phyloP scores from a whole-genome alignment of 2,329 filamentous ascomycete species.

The Kalmusia sp. region DNA sequence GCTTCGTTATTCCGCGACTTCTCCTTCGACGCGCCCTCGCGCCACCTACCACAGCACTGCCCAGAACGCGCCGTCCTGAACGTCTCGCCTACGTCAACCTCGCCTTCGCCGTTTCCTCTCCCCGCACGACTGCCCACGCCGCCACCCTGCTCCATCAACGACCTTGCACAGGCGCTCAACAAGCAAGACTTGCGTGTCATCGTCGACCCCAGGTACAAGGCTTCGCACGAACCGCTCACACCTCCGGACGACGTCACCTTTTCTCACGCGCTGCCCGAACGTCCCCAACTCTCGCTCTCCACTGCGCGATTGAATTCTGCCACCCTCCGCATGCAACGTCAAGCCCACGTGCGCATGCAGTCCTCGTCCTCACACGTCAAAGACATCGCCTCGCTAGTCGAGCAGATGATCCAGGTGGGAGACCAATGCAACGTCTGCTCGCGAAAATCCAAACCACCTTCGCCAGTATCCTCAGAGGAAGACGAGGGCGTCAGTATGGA shows the following conservation, averaged over 20 bases:
- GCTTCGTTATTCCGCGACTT: slow-evolving; percentile 47
- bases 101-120: slow-evolving; percentile 9
- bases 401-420: slow-evolving; percentile 49
- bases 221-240: slow-evolving; percentile 27
- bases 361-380: slow-evolving; percentile 48
- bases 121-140: slow-evolving; percentile 32
- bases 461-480: slow-evolving; percentile 19
- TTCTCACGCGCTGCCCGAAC: slow-evolving; percentile 13
- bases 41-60: slow-evolving; percentile 31
- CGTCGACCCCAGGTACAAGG: slow-evolving; percentile 14
- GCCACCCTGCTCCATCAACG: slow-evolving; percentile 42
- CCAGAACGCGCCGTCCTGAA: slow-evolving; percentile 40
- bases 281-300: slow-evolving; percentile 19
- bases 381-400: slow-evolving; percentile 51
- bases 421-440: slow-evolving; percentile 50
- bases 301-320: slow-evolving; percentile 42
- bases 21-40: slow-evolving; percentile 46
- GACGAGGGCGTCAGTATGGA: slow-evolving; percentile 45
- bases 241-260: slow-evolving; percentile 31
- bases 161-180: slow-evolving; percentile 43
- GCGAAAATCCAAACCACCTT: slow-evolving; percentile 10
- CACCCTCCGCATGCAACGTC: slow-evolving; percentile 48
- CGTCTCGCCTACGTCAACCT: slow-evolving; percentile 41
- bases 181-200: slow-evolving; percentile 42
- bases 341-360: slow-evolving; percentile 49